Evolutionary conservation across 2,329 filamentous ascomycete species (phyloP), one percentile per base, ranked within the genome.

Genomic region (Verticillium nonalfalfae): DNA sequence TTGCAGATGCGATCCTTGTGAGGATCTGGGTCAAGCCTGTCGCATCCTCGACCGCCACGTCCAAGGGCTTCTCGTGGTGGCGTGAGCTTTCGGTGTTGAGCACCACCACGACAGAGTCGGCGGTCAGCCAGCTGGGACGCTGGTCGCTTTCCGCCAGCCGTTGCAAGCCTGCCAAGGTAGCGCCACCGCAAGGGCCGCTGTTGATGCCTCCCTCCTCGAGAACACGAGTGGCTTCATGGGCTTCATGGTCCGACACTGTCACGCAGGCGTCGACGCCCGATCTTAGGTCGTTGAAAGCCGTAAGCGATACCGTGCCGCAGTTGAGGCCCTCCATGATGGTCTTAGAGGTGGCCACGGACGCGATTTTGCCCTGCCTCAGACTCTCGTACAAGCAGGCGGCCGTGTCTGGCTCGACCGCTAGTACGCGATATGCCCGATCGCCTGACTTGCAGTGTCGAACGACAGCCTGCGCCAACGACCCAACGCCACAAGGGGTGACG

Each of bases 241-340:
- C 79, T 62, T 91, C 87, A 13, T 72, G 70, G 65, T 91, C 89
- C 0, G 81, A 84, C 0, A 93, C 79, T 0, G 81, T 82, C 0
- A 87, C 72, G 59, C 82, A 83, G 1, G 81, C 83, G 73, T 90
- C 85, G 0, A 91, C 79, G 0, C 86, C 83, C 0, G 76, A 69
- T 7, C 76, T 72, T 3, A 93, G 70, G 0, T 85, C 69, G 0
- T 85, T 78, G 86, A 88, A 93, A 0, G 89, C 86, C 0, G 81
- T 85, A 0, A 77, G 77, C 0, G 88, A 90, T 0, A 90, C 79
- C 0, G 86, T 90, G 0, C 88, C 89, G 64, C 89, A 93, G 65
- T 90, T 86, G 76, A 93, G 83, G 0, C 89, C 90, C 40, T 82
- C 81, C 89, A 93, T 92, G 66, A 90, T 90, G 0, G 87, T 91